Evolutionary conservation across 2,329 filamentous ascomycete species (phyloP), one percentile per base, ranked within the genome.

Genomic region (Cladophialophora psammophila): DNA sequence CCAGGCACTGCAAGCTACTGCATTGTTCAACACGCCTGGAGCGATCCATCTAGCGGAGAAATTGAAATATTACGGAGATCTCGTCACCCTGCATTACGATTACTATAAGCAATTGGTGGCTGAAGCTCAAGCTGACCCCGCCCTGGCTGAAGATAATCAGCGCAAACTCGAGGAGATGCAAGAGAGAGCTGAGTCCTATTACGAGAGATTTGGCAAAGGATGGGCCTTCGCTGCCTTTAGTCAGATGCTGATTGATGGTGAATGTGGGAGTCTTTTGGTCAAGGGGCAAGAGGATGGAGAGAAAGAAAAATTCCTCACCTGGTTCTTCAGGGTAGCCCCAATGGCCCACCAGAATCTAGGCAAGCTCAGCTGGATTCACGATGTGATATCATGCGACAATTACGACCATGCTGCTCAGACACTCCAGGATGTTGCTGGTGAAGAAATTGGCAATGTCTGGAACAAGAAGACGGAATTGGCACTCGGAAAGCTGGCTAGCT

Each of bases 291-390:
- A 32, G 81, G 71, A 73, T 40, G 63, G 66, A 10, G 66, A 88
- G 64, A 91, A 94, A 74, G 88, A 88, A 71, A 80, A 86, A 59
- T 90, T 88, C 74, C 86, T 96, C 63, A 96, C 93, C 0, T 84
- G 85, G 60, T 99, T 93, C 74, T 83, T 99, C 56, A 88, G 91
- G 50, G 89, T 87, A 63, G 87, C 89, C 70, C 86, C 88, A 0
- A 85, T 89, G 69, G 88, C 93, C 69, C 68, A 70, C n/a, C 70
- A 73, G 48, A 56, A 64, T 18, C 52, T 73, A 2, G 89, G 90
- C 34, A 92, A 92, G 73, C 84, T 99, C 53, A 89, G 90, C 57
- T 99, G 95, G 95, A 96, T 99, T 80, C 96, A 99, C 76, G 94
- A 98, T 76, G 86, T 98, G 7, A 84, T 89, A 67, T 85, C 87